Base-by-base conservation (phyloP, 2,329 filamentous ascomycete genomes). In the Ilyonectria mors-panacis region DNA sequence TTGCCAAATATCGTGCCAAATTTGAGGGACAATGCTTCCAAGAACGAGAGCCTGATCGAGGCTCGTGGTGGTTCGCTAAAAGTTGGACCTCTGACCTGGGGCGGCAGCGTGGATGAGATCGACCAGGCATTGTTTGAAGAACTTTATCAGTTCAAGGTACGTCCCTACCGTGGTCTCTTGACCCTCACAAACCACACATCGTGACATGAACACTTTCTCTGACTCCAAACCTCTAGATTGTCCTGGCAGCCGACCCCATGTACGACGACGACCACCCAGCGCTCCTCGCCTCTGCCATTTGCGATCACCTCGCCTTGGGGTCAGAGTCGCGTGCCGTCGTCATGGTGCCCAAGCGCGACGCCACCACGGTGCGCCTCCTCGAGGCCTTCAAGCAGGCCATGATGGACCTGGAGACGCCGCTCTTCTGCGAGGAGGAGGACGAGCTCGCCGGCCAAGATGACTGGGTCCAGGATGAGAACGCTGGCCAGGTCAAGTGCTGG, bases 221-320 rank as follows among this genome's bases (percentile, higher is more conserved):
- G 51, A 72, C 54, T 66, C 35, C 54, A 17, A 48, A 26, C 42
- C 35, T 55, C 6, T 78, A 92, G 85, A 83, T 97, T 61, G 89
- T 98, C 48, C 85, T 99, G 3, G 94, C 90, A 2, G 94, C 95
- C 3, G 96, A 99, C 79, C 89, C 94, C 0, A 84, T 99, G 21
- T 98, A 98, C 80, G 94, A 95, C 51, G 87, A 94, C 55, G 87
- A 93, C 4, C 96, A 98, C 76, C 94, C 95, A 0, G 81, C 79
- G 3, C 88, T 96, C 75, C 86, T 98, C 23, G 90, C 91, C 0
- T 85, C 89, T 15, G 91, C 93, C 15, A 90, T 98, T 50, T 81
- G 85, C 10, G 82, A 86, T 44, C 94, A 94, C 81, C 84, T 98
- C 12, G 86, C 86, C 9, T 80, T 84, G 15, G 84, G 84, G 3